Base-by-base conservation (phyloP, 768 basidiomycete species). In the Candolleomyces efflorescens region DNA sequence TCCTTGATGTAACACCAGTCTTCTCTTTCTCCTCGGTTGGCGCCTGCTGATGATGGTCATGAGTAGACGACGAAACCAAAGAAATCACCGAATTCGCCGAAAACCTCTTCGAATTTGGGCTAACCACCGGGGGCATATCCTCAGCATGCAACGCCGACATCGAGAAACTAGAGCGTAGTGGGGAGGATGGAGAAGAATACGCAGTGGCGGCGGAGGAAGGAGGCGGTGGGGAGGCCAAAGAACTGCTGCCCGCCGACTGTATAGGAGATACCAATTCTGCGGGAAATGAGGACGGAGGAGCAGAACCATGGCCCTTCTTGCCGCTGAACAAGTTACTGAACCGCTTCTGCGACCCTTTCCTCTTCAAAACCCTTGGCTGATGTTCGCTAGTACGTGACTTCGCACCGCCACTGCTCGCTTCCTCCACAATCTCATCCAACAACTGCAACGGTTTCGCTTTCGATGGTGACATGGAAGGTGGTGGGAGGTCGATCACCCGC, bases 321-420 rank as follows among this genome's bases (percentile, higher is more conserved):
- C 7, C 6, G 32, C 32, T 32, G 41, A 56, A 56, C 17, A 56
- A 39, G 11, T 46, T 46, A 39, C 55, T 56, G 55, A 56, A 48
- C 45, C 55, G 23, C 12, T 48, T 56, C 22, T 23, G 20, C n/a
- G 45, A 48, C 24, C 18, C 20, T 17, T 23, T 38, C 48, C 15
- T 39, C 13, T 7, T 32, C 10, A 12, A 22, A 4, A 13, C 45
- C 45, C 24, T 22, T 17, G 46, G 15, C 10, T 18, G 47, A n/a
- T 7, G 55, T 27, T 22, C 46, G 46, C 24, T 44, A 48, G 41
- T 43, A 43, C 18, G 41, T 5, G 41, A 6, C 15, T 43, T 17
- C 18, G 41, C 18, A 17, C 41, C 17, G 18, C 36, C 46, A 39
- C 55, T 47, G n/a, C 23, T 32, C n/a, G 55, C 24, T 32, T 32